Base-by-base conservation (phyloP, 225 moss, liverwort and hornwort species). In the Thuidium tamariscinum region DNA sequence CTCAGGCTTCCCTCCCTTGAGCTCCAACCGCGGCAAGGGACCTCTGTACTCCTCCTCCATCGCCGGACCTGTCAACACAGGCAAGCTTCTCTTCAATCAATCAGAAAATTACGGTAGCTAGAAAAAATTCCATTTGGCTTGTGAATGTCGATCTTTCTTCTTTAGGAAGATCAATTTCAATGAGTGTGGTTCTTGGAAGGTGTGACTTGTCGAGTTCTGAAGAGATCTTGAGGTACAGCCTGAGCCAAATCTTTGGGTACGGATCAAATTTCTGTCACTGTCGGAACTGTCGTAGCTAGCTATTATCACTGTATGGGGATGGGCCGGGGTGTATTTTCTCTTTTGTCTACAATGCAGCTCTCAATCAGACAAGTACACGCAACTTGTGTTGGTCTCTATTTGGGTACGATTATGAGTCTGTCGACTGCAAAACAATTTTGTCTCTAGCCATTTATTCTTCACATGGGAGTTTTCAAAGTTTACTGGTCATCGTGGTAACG, bases 31-130 rank as follows among this genome's bases (percentile, higher is more conserved):
- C 59, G 92, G 90, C 41, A 94, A 91, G 55, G 89, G 93, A 34
- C 91, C 97, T 51, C 77, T 93, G 29, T 93, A 87, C 66, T 89
- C 93, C 51, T 86, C 89, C 56, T 81, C 90, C 25, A 89, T 90
- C 26, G 90, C 89, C 52, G 93, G 92, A 36, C 93, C 92, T 14
- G 83, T 93, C 63, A 93, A 93, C 37, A 92, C 91, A 16, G 92
- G 91, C 65, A 83, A 89, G 79, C 54, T 34, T 30, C 67, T 2
- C 20, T 59, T 19, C 19, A 3, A 11, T 57, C 59, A 22, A 59
- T 16, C 54, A 22, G 36, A 37, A 25, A 37, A 37, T 36, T 6
- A n/a, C n/a, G n/a, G n/a, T n/a, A 55, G 60, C 27, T 8, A 27
- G 16, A 25, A 36, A 46, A 23, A 8, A 0, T 20, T 6, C 25